Evolutionary conservation across 23 red algal species (phyloP).

Genomic region (Gracilaria gracilis): DNA sequence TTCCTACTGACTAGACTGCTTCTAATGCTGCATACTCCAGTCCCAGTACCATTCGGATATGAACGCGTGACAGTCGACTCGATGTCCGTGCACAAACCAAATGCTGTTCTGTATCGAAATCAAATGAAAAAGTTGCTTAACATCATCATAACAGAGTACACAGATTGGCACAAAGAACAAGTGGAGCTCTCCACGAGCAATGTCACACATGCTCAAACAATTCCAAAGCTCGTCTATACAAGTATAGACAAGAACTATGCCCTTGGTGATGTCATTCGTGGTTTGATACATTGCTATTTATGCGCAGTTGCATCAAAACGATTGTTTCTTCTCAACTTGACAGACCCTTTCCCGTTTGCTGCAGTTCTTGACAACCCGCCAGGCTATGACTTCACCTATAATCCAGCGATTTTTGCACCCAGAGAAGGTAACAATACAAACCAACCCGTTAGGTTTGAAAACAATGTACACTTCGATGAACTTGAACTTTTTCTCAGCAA

Average conservation of each 20-base stretch:
- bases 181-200: neutral
- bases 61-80: slow-evolving; percentile 40
- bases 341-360: slow-evolving; percentile 22
- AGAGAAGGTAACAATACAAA: neutral
- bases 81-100: neutral
- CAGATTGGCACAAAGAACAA: slow-evolving; percentile 41
- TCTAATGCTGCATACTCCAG: too few species aligned
- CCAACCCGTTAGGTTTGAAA: neutral
- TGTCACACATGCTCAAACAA: slow-evolving; percentile 24
- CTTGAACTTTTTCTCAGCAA: slow-evolving; percentile 8
- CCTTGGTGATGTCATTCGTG: slow-evolving; percentile 52
- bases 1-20: too few species aligned
- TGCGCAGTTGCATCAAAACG: slow-evolving; percentile 32
- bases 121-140: slow-evolving; percentile 10
- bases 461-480: neutral
- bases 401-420: neutral
- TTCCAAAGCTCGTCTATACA: slow-evolving; percentile 29
- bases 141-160: slow-evolving; percentile 12
- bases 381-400: slow-evolving; percentile 32
- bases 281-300: slow-evolving; percentile 34
- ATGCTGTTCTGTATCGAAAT: neutral
- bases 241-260: slow-evolving; percentile 27
- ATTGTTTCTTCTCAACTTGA: slow-evolving; percentile 37
- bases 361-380: neutral
- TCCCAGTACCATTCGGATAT: slow-evolving; percentile 20